A percentile compares a stretch with the other conserved stretches of the same genome.
Conservation (phyloP, 306 rosid genomes). For the apple (Malus domestica) region ASM211411v1 NC_041797.1:9431501-9432000, state of each 20-base stretch:
- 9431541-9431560: not conserved
- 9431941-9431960: constrained; percentile 84
- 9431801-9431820: not conserved
- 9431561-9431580: not conserved
- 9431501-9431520: not conserved
- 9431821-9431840: too few species aligned
- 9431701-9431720: not conserved
- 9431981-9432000: constrained; percentile 4
- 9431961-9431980: constrained; percentile 52
- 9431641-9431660: not conserved
- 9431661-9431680: not conserved
- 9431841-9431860: constrained; percentile 44
- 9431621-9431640: not conserved
- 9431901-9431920: constrained; percentile 84
- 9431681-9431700: not conserved
- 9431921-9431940: constrained; percentile 85
- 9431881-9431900: constrained; percentile 87
- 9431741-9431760: not conserved
- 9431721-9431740: not conserved
- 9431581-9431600: not conserved
- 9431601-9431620: not conserved
- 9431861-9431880: constrained; percentile 91
- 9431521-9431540: not conserved
- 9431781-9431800: not conserved
- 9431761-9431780: not conserved